Evolutionary conservation across 345 rosid genomes (phyloP), one percentile per base, ranked within the genome.

Genomic region (Eucalyptus regnans): DNA sequence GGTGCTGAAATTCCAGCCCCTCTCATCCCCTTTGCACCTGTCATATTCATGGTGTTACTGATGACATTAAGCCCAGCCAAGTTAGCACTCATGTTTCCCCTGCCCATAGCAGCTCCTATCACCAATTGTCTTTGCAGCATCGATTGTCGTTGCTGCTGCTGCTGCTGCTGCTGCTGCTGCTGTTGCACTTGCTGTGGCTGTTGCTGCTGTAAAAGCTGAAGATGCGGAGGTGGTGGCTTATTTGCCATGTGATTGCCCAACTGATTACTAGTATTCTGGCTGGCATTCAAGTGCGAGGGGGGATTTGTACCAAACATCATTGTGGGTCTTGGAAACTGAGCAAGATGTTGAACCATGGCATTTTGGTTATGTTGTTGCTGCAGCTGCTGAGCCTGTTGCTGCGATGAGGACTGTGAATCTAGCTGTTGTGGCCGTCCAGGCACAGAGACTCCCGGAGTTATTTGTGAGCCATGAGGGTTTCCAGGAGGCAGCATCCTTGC

Each of bases 381-480:
- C 49, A 71, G 91, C 68, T 91, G 97, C 68, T 92, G 97, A 52
- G 87, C 86, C 50, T 89, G 95, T 86, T 88, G 91, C 91, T 92
- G 95, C 87, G 94, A 92, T 66, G 90, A 90, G 87, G 93, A 86
- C 80, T 95, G 98, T 76, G 90, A 87, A 90, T 97, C 98, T 86
- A 93, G 90, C 91, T 93, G 98, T 51, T 93, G 96, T 52, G 93
- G 87, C 92, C 95, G 94, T 88, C 94, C 91, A 89, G 98, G 92
- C 96, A 94, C 90, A 86, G 98, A 92, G 91, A 88, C 96, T 88
- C 98, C 97, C 92, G 96, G 96, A 88, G 98, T 93, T 94, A 95
- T 96, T 88, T 94, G 99, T 89, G 93, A 89, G 81, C 95, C 90
- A 91, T 96, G 99, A 76, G 95, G 90, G 89, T 93, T 98, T 89